Evolutionary conservation across 108 stramenopile species (phyloP).

Genomic region (Pseudonitzschia delicatissima): DNA sequence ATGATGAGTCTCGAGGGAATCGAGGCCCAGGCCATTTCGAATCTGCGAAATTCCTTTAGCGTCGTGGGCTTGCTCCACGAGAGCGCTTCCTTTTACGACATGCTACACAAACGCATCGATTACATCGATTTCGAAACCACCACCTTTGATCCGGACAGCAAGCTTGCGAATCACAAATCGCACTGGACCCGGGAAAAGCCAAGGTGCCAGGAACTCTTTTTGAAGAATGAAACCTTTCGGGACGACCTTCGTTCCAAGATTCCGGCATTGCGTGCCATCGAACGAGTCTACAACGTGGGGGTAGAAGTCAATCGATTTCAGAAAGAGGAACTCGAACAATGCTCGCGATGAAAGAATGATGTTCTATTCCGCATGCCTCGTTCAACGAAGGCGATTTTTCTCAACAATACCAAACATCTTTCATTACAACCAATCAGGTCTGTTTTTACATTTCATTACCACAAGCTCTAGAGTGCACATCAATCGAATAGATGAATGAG

Average conservation of each 20-base stretch:
- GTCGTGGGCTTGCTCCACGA: slow-evolving; percentile 49
- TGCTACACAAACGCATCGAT: slow-evolving; percentile 30
- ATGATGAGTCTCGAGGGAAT: slow-evolving; percentile 25
- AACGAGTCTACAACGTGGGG: slow-evolving; percentile 33
- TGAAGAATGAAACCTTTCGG: slow-evolving; percentile 11
- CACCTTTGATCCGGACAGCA: slow-evolving; percentile 4
- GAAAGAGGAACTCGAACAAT: slow-evolving; percentile 33
- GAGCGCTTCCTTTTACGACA: slow-evolving; percentile 42
- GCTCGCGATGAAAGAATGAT: not conserved
- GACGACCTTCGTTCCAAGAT: not conserved
- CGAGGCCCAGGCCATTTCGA: slow-evolving; percentile 29
- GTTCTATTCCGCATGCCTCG: no score
- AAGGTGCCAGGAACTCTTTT: slow-evolving; percentile 8
- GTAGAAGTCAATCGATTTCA: slow-evolving; percentile 43
- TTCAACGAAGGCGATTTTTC: no score
- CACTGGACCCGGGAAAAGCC: not conserved
- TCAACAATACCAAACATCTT: no score
- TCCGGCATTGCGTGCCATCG: slow-evolving; percentile 12
- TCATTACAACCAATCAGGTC: no score
- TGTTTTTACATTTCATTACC: no score
- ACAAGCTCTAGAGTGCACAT: no score
- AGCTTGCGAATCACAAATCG: slow-evolving; percentile 1
- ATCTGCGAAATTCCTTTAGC: slow-evolving; percentile 41
- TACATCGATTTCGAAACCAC: slow-evolving; percentile 22
- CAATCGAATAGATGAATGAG: no score